Percentiles rank a stretch among this genome's conserved stretches.
Conservation (phyloP, 306 rosid genomes). For the Dalbergia cultrata region DNA sequence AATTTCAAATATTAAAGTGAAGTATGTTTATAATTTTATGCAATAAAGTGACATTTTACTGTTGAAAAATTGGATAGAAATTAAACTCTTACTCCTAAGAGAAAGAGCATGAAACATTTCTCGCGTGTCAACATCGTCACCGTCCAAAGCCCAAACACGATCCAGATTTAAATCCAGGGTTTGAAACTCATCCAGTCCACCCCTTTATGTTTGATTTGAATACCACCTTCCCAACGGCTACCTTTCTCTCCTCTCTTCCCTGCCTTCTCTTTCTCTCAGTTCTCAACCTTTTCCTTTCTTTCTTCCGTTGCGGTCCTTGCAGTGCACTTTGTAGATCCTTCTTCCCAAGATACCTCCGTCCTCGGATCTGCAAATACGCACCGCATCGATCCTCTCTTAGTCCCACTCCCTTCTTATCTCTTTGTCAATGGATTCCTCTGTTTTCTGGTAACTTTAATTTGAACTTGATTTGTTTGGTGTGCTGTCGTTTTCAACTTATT, state of each 20-base stretch:
- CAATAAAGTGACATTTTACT: too few relatives aligned
- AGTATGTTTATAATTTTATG: too few relatives aligned
- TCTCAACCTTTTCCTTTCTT: not conserved
- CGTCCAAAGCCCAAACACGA: conserved; percentile 19
- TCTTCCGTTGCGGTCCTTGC: not conserved
- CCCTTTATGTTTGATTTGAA: conserved; percentile 63
- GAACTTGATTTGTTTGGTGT: conserved; percentile 10
- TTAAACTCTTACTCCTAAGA: not conserved
- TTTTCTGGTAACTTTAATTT: conserved; percentile 3
- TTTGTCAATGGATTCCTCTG: not conserved
- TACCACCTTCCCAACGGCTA: not conserved
- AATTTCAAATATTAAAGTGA: too few relatives aligned
- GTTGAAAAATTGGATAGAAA: too few relatives aligned
- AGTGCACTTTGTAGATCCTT: conserved; percentile 34
- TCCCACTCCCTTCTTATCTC: conserved; percentile 8
- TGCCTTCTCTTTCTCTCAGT: not conserved
- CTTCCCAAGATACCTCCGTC: not conserved
- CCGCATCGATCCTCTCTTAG: conserved; percentile 31
- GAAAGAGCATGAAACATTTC: not conserved
- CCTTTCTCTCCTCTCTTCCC: not conserved
- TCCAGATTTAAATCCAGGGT: conserved; percentile 59
- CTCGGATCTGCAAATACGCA: conserved; percentile 57
- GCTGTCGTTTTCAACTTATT: not conserved
- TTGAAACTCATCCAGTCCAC: conserved; percentile 65
- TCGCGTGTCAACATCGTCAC: conserved; percentile 37